phyloP scores from a whole-genome alignment of 1,284 basidiomycete genomes.

The Austroboletus niveus region DNA sequence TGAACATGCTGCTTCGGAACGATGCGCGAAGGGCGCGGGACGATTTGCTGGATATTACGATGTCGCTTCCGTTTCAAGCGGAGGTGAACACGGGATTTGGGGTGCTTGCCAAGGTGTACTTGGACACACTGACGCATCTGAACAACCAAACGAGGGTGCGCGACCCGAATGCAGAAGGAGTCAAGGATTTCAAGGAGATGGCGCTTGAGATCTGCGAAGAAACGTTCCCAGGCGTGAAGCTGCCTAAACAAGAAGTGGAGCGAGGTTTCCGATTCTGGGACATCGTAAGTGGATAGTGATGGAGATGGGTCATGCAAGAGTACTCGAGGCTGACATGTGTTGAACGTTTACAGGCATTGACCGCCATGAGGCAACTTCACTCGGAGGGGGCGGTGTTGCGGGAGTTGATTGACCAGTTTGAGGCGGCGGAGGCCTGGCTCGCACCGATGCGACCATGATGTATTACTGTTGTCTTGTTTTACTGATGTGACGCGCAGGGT shows the following conservation, averaged over 20 bases:
- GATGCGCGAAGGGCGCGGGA: constrained; percentile 87
- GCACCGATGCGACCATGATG: constrained; percentile 81
- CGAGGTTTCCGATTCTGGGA: constrained; percentile 99
- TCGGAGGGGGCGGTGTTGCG: constrained; percentile 76
- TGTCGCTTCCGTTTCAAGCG: constrained; percentile 89
- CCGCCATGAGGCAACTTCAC: constrained; percentile 85
- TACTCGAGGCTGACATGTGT: constrained; percentile 24
- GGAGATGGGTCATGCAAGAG: background rate
- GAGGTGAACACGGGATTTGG: constrained; percentile 99
- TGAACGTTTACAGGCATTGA: constrained; percentile 63
- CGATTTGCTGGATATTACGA: constrained; percentile 89
- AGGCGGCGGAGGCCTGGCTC: constrained; percentile 91
- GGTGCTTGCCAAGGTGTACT: constrained; percentile 93
- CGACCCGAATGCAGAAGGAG: constrained; percentile 72
- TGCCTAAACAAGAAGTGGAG: constrained; percentile 85
- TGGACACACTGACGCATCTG: constrained; percentile 88
- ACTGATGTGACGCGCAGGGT: constrained; percentile 1
- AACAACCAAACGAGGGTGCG: constrained; percentile 76
- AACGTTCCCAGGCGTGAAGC: constrained; percentile 90
- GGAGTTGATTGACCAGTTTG: constrained; percentile 91
- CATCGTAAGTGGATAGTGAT: constrained; percentile 61
- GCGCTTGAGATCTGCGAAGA: constrained; percentile 92
- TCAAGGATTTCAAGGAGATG: constrained; percentile 80
- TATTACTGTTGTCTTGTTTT: background rate
- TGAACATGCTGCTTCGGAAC: constrained; percentile 89